phyloP scores from a whole-genome alignment of 2,329 filamentous ascomycete species.

The Xylariaceae sp. region DNA sequence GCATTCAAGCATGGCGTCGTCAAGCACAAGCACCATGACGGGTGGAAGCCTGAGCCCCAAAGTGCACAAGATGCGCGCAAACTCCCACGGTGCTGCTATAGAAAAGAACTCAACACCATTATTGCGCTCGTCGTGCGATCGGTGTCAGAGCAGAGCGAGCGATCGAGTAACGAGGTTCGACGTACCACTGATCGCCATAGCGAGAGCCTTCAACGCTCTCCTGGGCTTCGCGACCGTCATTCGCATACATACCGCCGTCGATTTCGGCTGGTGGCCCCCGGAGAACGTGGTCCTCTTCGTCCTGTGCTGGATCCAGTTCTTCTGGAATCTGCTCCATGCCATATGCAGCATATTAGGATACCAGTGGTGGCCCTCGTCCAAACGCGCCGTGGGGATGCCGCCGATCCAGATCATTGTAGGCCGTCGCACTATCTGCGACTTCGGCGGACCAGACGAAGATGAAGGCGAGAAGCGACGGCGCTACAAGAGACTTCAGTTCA shows the following conservation, averaged over 20 bases:
- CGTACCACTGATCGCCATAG: conserved; percentile 24
- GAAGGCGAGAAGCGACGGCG: conserved; percentile 22
- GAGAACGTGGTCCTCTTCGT: conserved; percentile 26
- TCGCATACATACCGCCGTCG: conserved; percentile 23
- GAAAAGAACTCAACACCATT: conserved; percentile 7
- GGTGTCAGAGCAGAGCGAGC: conserved; percentile 7
- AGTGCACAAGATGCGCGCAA: conserved; percentile 13
- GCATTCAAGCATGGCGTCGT: neutral
- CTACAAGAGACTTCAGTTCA: conserved; percentile 21
- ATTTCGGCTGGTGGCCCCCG: conserved; percentile 26
- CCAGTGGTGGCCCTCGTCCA: conserved; percentile 24
- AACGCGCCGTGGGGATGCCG: conserved; percentile 24
- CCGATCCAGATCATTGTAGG: conserved; percentile 22
- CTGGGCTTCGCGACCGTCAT: conserved; percentile 23
- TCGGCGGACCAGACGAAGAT: conserved; percentile 25
- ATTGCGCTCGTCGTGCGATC: conserved; percentile 6
- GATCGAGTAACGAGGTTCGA: conserved; percentile 19
- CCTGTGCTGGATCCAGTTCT: conserved; percentile 22
- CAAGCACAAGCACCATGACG: neutral
- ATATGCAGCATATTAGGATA: conserved; percentile 21
- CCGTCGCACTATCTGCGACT: conserved; percentile 21
- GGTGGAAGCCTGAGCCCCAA: conserved; percentile 20
- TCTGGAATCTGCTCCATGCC: conserved; percentile 24
- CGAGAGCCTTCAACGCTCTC: conserved; percentile 21
- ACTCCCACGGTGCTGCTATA: neutral